Evolutionary conservation across 345 rosid species (phyloP).

Genomic region (Murraya paniculata): DNA sequence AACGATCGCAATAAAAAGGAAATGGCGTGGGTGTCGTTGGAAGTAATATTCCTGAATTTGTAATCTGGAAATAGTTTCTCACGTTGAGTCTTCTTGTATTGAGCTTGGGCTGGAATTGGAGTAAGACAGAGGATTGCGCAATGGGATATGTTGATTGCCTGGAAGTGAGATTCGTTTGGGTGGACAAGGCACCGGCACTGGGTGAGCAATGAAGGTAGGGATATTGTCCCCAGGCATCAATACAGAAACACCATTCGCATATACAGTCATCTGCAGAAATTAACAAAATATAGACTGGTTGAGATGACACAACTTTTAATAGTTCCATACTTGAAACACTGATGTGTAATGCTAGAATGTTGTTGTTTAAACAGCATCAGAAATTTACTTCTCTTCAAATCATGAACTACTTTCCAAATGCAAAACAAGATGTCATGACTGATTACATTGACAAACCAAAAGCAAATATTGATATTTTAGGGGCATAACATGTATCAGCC

Average conservation of each 20-base stretch:
- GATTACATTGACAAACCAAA: background rate
- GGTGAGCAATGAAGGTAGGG: constrained; percentile 82
- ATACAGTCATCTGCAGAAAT: constrained; percentile 68
- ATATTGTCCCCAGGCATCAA: constrained; percentile 91
- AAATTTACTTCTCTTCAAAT: background rate
- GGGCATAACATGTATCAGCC: background rate
- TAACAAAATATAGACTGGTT: background rate
- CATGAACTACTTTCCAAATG: background rate
- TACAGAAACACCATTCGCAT: constrained; percentile 79
- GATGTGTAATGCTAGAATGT: background rate
- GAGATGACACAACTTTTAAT: background rate
- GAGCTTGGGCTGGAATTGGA: constrained; percentile 22
- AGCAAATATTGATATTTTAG: background rate
- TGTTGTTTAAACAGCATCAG: background rate
- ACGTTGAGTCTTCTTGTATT: constrained; percentile 17
- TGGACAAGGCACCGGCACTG: constrained; percentile 58
- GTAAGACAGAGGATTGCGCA: constrained; percentile 8
- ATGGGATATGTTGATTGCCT: constrained; percentile 17
- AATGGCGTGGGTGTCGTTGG: background rate
- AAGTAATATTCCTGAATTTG: background rate
- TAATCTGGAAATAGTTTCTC: background rate
- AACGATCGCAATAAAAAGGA: background rate
- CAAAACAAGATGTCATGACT: background rate
- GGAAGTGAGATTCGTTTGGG: constrained; percentile 26
- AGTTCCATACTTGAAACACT: background rate